Conservation (phyloP, 352 stramenopile species). For the Pythium folliculosum region DNA sequence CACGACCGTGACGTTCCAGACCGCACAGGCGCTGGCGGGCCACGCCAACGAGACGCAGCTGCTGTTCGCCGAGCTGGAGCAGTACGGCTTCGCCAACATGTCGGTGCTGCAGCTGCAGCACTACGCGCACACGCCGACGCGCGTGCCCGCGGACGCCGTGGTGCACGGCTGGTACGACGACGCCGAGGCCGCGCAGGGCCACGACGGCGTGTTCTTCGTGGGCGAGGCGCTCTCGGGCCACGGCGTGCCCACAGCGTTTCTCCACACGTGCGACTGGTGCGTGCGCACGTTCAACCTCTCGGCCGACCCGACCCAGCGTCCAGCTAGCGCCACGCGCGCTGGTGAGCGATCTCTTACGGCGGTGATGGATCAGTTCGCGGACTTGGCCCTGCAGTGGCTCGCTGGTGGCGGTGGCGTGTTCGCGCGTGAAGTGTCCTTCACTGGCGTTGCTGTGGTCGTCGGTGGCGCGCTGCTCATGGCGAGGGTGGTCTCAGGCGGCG, state of each 20-base stretch:
- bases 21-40: background rate
- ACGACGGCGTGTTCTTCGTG: constrained; percentile 13
- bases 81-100: constrained; percentile 13
- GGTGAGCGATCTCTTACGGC: no score
- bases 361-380: no score
- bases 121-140: constrained; percentile 9
- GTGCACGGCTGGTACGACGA: constrained; percentile 13
- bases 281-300: constrained; percentile 12
- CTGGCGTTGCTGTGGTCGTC: no score
- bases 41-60: background rate
- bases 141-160: constrained; percentile 1
- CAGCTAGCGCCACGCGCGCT: no score
- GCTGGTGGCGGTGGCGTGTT: no score
- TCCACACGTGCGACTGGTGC: constrained; percentile 20
- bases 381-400: no score
- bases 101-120: constrained; percentile 5
- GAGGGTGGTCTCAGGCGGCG: no score
- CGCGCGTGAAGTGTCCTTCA: no score
- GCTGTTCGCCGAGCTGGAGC: constrained; percentile 1
- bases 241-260: constrained; percentile 18
- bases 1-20: constrained; percentile 18
- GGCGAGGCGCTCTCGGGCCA: constrained; percentile 20
- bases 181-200: constrained; percentile 17
- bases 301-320: no score
- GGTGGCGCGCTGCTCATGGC: no score